These are phyloP conservation scores for Leishmania guyanensis DNA, from an alignment of 208 protist genomes.

Conservation along the genomic window DNA sequence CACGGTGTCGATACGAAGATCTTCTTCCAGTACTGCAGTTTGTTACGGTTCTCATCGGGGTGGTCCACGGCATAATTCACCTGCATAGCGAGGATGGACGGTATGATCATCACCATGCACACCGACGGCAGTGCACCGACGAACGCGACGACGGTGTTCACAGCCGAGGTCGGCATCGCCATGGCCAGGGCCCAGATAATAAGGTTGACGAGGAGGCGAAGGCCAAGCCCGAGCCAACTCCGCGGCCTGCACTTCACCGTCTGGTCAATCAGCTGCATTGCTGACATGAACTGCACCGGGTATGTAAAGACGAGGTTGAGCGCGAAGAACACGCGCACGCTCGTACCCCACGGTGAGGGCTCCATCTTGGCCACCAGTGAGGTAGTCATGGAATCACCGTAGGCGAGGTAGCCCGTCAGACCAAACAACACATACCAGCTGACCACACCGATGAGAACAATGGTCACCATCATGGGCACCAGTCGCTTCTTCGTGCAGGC, in stretches of 20 bases:
- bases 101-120: constrained; percentile 77
- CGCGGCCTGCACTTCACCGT: constrained; percentile 48
- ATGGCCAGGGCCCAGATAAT: constrained; percentile 69
- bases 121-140: constrained; percentile 71
- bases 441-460: constrained; percentile 53
- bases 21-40: constrained; percentile 56
- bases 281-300: constrained; percentile 79
- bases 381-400: constrained; percentile 41
- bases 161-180: constrained; percentile 48
- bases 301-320: constrained; percentile 76
- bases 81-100: constrained; percentile 47
- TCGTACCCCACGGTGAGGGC: constrained; percentile 51
- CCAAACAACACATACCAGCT: constrained; percentile 65
- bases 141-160: constrained; percentile 73
- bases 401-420: constrained; percentile 71
- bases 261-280: constrained; percentile 75
- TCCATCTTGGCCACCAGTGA: constrained; percentile 50
- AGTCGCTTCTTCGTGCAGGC: constrained; percentile 62
- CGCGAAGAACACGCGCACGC: constrained; percentile 42
- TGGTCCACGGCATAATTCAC: constrained; percentile 55
- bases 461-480: constrained; percentile 52
- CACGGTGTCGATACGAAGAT: constrained; percentile 39
- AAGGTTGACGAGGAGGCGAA: constrained; percentile 65
- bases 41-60: constrained; percentile 52
- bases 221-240: constrained; percentile 50